A percentile compares a stretch with the other conserved stretches of the same genome.
These are phyloP conservation scores for Marasmius fiardii DNA, from an alignment of 1,284 basidiomycete genomes.

Conservation along the genomic window DNA sequence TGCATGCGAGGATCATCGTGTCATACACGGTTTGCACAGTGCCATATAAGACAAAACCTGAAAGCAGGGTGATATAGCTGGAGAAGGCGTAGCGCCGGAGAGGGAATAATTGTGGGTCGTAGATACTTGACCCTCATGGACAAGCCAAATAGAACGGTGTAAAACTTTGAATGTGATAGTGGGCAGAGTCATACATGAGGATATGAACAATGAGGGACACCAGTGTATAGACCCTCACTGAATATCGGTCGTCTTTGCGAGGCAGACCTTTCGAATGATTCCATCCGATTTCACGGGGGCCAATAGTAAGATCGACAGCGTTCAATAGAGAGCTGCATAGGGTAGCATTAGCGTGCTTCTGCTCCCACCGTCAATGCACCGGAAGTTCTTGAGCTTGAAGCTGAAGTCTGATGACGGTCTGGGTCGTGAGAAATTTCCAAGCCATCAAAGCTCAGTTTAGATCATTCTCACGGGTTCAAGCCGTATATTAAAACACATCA, in stretches of 20 bases:
- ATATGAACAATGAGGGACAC: conserved; percentile 31
- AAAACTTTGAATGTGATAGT: conserved; percentile 37
- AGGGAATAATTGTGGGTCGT: conserved; percentile 39
- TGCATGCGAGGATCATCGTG: conserved; percentile 36
- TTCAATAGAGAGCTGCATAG: no score
- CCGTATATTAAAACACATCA: no score
- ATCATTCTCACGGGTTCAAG: no score
- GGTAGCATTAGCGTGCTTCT: no score
- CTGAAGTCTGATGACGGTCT: no score
- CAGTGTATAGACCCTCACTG: conserved; percentile 27
- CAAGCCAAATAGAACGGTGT: conserved; percentile 31
- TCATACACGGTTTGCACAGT: conserved; percentile 43
- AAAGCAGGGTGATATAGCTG: conserved; percentile 34
- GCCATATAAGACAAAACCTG: conserved; percentile 37
- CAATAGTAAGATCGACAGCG: conserved; percentile 42
- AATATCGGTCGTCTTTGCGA: conserved; percentile 34
- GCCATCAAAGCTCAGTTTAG: no score
- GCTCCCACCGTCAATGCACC: no score
- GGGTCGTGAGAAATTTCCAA: no score
- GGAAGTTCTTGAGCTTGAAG: no score
- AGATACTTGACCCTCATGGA: conserved; percentile 45
- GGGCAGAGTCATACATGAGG: conserved; percentile 37
- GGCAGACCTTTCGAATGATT: conserved; percentile 42
- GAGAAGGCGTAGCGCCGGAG: conserved; percentile 41
- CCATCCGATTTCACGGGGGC: conserved; percentile 55